phyloP scores from a whole-genome alignment of 306 rosid genomes.

The Prunus kanzakura region DNA sequence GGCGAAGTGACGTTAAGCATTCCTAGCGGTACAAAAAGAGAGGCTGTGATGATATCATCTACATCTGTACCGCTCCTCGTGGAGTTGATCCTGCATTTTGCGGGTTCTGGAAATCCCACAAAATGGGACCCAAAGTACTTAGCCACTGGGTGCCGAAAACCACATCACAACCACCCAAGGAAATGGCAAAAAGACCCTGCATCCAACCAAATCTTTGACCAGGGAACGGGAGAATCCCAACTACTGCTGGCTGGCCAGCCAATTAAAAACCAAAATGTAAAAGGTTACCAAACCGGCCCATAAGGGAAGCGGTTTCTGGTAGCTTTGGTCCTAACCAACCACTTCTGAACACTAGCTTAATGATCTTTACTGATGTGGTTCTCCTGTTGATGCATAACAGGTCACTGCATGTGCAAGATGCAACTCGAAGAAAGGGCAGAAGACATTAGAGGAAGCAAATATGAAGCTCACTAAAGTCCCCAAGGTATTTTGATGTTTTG shows the following conservation, averaged over 20 bases:
- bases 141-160: too few species aligned
- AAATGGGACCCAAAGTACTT: too few species aligned
- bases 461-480: conserved; percentile 78
- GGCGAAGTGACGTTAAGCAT: neutral
- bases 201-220: too few species aligned
- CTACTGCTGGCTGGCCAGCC: too few species aligned
- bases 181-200: too few species aligned
- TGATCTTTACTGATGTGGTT: conserved; percentile 12
- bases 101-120: too few species aligned
- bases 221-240: too few species aligned
- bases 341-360: conserved; percentile 5
- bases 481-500: conserved; percentile 46
- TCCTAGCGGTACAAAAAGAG: neutral
- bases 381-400: conserved; percentile 32
- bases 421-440: conserved; percentile 85
- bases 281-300: too few species aligned
- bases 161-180: too few species aligned
- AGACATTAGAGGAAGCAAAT: conserved; percentile 73
- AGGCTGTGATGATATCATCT: neutral
- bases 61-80: too few species aligned
- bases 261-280: too few species aligned
- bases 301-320: neutral
- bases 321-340: conserved; percentile 3
- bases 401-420: conserved; percentile 87
- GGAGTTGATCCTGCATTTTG: too few species aligned